These are phyloP conservation scores for Penicillium sp. DNA, from an alignment of 2,329 filamentous ascomycete genomes.

Conservation along the genomic window DNA sequence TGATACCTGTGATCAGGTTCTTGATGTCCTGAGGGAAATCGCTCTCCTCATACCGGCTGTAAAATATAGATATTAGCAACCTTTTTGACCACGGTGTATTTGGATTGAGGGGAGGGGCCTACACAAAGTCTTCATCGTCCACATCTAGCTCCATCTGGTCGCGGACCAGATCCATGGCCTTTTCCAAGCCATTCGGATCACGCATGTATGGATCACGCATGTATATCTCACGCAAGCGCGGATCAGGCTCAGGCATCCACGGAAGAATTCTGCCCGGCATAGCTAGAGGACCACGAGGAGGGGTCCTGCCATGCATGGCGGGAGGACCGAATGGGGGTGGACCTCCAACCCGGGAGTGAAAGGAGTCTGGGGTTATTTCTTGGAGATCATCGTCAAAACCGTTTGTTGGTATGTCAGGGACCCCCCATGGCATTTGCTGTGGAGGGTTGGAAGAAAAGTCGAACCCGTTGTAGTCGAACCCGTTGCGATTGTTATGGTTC, in stretches of 20 bases:
- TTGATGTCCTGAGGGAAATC: slow-evolving; percentile 64
- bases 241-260: slow-evolving; percentile 6
- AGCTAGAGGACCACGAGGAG: background rate
- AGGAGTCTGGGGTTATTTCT: slow-evolving; percentile 28
- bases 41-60: slow-evolving; percentile 27
- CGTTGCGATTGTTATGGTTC: background rate
- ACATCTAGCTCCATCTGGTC: slow-evolving; percentile 7
- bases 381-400: slow-evolving; percentile 30
- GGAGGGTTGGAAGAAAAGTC: background rate
- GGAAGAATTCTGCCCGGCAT: slow-evolving; percentile 3
- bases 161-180: slow-evolving; percentile 9
- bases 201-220: background rate
- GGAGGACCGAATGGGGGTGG: background rate
- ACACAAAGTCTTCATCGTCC: slow-evolving; percentile 12
- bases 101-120: background rate
- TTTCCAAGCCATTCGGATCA: background rate
- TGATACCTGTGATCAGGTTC: slow-evolving; percentile 66
- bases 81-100: background rate
- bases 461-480: background rate
- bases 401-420: background rate
- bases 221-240: background rate
- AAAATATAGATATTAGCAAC: slow-evolving; percentile 9
- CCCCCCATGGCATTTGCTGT: background rate
- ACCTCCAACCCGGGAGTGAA: slow-evolving; percentile 8
- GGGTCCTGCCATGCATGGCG: background rate